Conservation (phyloP, 106 monocot species). For the Gastrodia elata region DNA sequence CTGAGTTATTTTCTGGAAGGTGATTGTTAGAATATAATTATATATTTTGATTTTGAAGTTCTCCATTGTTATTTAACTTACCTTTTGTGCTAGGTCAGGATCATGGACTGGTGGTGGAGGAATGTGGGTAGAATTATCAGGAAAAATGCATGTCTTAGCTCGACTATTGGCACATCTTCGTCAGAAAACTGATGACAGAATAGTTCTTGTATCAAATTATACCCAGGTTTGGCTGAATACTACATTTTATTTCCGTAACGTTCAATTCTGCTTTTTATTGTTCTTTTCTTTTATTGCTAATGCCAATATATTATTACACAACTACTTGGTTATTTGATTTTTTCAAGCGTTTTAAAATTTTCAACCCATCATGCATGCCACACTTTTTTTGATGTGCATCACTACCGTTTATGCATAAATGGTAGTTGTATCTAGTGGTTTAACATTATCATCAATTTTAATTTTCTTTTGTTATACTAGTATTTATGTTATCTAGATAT, state of each 20-base stretch:
- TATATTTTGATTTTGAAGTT: background rate
- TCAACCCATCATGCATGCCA: background rate
- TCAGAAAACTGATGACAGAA: slow-evolving; percentile 88
- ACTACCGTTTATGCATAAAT: background rate
- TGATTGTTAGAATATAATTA: slow-evolving; percentile 12
- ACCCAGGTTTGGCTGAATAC: slow-evolving; percentile 62
- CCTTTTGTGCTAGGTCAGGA: slow-evolving; percentile 50
- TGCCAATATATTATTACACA: background rate
- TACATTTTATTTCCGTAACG: background rate
- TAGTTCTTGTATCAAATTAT: slow-evolving; percentile 99
- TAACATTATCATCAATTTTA: background rate
- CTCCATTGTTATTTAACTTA: slow-evolving; percentile 5
- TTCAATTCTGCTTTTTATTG: background rate
- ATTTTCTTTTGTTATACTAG: background rate
- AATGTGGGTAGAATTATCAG: slow-evolving; percentile 92
- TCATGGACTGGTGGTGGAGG: slow-evolving; percentile 96
- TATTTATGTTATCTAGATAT: background rate
- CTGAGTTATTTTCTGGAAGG: slow-evolving; percentile 89
- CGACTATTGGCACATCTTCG: slow-evolving; percentile 71
- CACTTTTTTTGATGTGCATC: background rate
- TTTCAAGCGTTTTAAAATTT: background rate
- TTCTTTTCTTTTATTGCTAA: background rate
- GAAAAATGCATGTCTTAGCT: slow-evolving; percentile 98
- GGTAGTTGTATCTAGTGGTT: background rate
- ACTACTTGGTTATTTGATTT: background rate